phyloP scores from a whole-genome alignment of 1,139 yeast genomes.

The Yamadazyma dushanensis region DNA sequence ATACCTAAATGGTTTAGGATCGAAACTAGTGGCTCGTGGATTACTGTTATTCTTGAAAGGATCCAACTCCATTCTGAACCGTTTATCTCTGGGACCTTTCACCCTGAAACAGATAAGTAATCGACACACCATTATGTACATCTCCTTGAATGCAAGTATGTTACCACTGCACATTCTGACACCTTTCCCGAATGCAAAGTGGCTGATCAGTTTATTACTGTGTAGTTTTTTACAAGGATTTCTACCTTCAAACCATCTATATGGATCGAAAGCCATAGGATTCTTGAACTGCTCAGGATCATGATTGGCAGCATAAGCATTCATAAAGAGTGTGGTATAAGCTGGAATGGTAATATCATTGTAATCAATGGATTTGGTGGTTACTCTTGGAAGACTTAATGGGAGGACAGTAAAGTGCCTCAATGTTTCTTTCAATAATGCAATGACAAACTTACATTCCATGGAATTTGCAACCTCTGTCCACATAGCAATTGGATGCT shows the following conservation, averaged over 20 bases:
- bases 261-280: constrained; percentile 58
- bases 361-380: constrained; percentile 50
- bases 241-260: constrained; percentile 45
- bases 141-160: constrained; percentile 59
- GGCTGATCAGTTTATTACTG: constrained; percentile 30
- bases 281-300: constrained; percentile 47
- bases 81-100: constrained; percentile 33
- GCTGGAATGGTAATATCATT: constrained; percentile 46
- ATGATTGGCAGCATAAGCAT: constrained; percentile 71
- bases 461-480: constrained; percentile 31
- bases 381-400: constrained; percentile 60
- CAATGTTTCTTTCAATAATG: constrained; percentile 62
- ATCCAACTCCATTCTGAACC: constrained; percentile 41
- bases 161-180: constrained; percentile 70
- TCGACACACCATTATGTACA: constrained; percentile 46
- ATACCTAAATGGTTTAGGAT: constrained; percentile 49
- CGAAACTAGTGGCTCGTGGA: constrained; percentile 61
- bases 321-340: constrained; percentile 61
- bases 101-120: constrained; percentile 38
- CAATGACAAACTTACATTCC: constrained; percentile 50
- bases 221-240: constrained; percentile 23
- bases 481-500: constrained; percentile 46
- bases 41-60: constrained; percentile 49
- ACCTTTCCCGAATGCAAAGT: constrained; percentile 71
- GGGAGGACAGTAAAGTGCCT: constrained; percentile 69